Evolutionary conservation across 768 basidiomycete genomes (phyloP), one percentile per base, ranked within the genome.

Genomic region (Leccinum uliginosum): DNA sequence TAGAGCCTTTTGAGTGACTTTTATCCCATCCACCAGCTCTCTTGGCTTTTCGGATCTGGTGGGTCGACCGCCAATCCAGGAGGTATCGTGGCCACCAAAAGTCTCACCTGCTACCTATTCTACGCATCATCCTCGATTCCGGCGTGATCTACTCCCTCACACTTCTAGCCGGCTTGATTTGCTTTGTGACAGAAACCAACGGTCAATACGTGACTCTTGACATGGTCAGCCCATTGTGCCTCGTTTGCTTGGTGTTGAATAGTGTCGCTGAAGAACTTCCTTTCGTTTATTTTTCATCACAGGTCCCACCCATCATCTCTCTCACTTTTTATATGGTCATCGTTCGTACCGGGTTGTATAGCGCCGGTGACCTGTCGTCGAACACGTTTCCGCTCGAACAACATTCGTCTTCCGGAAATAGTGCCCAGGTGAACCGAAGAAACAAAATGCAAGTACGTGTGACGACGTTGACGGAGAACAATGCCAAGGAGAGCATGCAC

Each of bases 301-400:
- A 75, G 74, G 59, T 72, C 45, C 68, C 68, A 11, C 76, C 73
- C 23, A 72, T 76, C 51, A 75, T 76, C 54, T 73, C 71, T 9
- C 76, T 78, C 64, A 70, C 73, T 6, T 77, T 76, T 64, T 74
- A 74, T 62, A 71, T 77, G 74, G 71, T 77, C 46, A 75, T 76
- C 34, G 67, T 77, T 19, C 76, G 75, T 35, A 64, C 75, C 29
- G 74, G 70, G 1, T 15, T 69, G 26, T 35, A 56, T 24, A 53
- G 38, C 43, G 54, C 54, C 30, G 30, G 44, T 4, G 32, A 23
- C 29, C 48, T 35, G 6, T 6, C 10, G 12, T 19, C 43, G 4
- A 35, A 32, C 7, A 1, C 15, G 10, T n/a, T 40, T 50, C 38
- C 48, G 3, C 10, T 47, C 12, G 48, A 19, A n/a, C 29, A 29